These are phyloP conservation scores for Sporothrix sp. DNA, from an alignment of 2,329 filamentous ascomycete genomes.

Conservation along the genomic window DNA sequence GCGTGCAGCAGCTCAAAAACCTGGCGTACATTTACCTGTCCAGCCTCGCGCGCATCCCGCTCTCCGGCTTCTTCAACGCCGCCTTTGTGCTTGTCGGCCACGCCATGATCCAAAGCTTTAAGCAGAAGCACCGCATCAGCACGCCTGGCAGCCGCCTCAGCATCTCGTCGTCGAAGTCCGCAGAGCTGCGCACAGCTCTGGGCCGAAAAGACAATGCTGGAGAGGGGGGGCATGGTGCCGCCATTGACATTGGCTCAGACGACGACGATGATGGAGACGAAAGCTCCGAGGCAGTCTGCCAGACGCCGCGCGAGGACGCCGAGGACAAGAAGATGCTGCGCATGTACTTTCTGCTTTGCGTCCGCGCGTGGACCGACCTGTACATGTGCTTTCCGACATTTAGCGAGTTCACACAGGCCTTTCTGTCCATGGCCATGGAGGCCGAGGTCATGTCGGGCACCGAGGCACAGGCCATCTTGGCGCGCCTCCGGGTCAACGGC, in stretches of 20 bases:
- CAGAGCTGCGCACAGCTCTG: background rate
- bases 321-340: constrained; percentile 14
- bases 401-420: constrained; percentile 20
- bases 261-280: background rate
- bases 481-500: background rate
- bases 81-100: constrained; percentile 24
- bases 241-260: too few species aligned
- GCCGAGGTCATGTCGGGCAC: constrained; percentile 11
- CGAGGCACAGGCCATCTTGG: constrained; percentile 13
- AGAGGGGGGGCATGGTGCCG: too few species aligned
- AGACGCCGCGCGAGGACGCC: background rate
- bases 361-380: constrained; percentile 21
- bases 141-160: background rate
- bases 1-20: constrained; percentile 3
- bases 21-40: constrained; percentile 11
- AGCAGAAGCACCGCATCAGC: constrained; percentile 1
- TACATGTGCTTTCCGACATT: constrained; percentile 20
- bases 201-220: background rate
- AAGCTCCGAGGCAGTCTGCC: background rate
- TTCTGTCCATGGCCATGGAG: constrained; percentile 21
- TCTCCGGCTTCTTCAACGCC: constrained; percentile 22
- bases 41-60: constrained; percentile 10
- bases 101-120: constrained; percentile 18
- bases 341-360: constrained; percentile 22
- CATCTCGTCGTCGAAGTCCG: background rate